Percentiles rank a stretch among this genome's conserved stretches.
phyloP scores from a whole-genome alignment of 495 filamentous ascomycete genomes.

The Lasiosphaeria miniovina region DNA sequence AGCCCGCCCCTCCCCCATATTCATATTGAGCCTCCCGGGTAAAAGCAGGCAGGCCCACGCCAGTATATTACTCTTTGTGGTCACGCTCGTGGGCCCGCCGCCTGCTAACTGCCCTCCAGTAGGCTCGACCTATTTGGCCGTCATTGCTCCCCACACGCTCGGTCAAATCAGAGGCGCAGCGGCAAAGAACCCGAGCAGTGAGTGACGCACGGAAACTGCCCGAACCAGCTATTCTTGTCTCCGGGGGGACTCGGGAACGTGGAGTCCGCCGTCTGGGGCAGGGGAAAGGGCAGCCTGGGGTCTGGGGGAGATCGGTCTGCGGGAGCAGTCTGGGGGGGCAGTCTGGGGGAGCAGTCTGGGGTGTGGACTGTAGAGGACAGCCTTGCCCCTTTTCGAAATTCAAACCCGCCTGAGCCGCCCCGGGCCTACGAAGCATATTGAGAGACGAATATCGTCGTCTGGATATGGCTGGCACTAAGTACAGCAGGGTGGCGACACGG shows the following conservation, averaged over 20 bases:
- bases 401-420: slow-evolving; percentile 9
- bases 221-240: slow-evolving; percentile 2
- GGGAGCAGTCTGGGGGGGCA: too few species aligned
- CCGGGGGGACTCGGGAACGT: background rate
- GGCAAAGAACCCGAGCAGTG: slow-evolving; percentile 1
- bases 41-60: slow-evolving; percentile 16
- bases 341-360: slow-evolving; percentile 4
- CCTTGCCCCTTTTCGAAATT: background rate
- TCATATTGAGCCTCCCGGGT: slow-evolving; percentile 24
- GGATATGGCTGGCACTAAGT: too few species aligned
- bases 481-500: background rate
- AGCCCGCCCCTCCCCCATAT: background rate
- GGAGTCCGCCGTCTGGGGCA: slow-evolving; percentile 3
- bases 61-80: slow-evolving; percentile 10
- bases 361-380: slow-evolving; percentile 7
- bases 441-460: background rate
- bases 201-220: slow-evolving; percentile 5
- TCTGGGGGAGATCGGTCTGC: background rate
- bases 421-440: slow-evolving; percentile 24
- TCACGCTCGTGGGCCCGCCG: slow-evolving; percentile 11
- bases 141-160: background rate
- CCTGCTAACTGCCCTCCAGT: background rate
- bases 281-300: slow-evolving; percentile 8
- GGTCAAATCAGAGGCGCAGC: slow-evolving; percentile 2
- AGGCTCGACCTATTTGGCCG: background rate